These are phyloP conservation scores for Fusarium nematophilum DNA, from an alignment of 2,329 filamentous ascomycete genomes.

Conservation along the genomic window DNA sequence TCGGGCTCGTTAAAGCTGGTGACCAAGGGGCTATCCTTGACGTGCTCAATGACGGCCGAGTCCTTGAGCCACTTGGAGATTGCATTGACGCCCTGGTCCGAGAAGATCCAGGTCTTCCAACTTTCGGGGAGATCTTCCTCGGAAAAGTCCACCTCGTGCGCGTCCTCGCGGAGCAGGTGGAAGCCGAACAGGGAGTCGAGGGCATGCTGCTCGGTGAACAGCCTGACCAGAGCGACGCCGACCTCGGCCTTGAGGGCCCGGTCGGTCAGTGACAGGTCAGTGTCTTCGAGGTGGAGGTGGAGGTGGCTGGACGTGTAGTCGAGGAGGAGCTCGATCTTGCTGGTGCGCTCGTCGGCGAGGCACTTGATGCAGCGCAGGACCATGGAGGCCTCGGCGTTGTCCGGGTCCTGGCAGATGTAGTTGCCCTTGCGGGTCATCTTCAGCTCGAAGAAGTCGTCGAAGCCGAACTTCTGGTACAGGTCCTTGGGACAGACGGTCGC, in stretches of 20 bases:
- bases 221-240: constrained; percentile 11
- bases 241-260: constrained; percentile 13
- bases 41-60: constrained; percentile 19
- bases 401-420: constrained; percentile 46
- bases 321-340: neutral
- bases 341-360: constrained; percentile 5
- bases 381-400: constrained; percentile 47
- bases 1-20: neutral
- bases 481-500: no score
- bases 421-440: no score
- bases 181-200: constrained; percentile 5
- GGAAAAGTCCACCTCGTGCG: no score
- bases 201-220: constrained; percentile 15
- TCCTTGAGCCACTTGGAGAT: constrained; percentile 22
- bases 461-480: no score
- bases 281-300: neutral
- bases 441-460: no score
- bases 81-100: neutral
- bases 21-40: constrained; percentile 12
- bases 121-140: neutral
- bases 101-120: constrained; percentile 1
- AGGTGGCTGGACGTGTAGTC: neutral
- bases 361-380: constrained; percentile 37
- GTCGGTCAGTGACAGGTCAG: constrained; percentile 18
- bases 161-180: neutral